A percentile compares a stretch with the other conserved stretches of the same genome.
These are phyloP conservation scores for Cladosporium sphaerospermum DNA, from an alignment of 2,329 filamentous ascomycete species.

Conservation along the genomic window DNA sequence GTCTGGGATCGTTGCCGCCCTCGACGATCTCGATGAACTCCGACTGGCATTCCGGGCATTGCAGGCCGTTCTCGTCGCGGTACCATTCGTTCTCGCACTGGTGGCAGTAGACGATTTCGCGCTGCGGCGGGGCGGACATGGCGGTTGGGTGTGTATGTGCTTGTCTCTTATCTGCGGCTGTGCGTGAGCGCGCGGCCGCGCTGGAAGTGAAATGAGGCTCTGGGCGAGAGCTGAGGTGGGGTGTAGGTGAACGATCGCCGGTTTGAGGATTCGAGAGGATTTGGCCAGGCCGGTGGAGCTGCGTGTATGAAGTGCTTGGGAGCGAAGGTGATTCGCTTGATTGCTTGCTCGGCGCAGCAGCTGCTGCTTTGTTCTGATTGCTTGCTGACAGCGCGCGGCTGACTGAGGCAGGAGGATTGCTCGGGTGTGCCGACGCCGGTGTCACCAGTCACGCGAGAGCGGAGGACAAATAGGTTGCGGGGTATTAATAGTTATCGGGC, in stretches of 20 bases:
- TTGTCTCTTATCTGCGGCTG: not conserved
- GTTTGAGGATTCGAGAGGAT: no score
- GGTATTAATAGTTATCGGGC: no score
- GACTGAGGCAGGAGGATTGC: no score
- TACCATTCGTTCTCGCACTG: conserved; percentile 77
- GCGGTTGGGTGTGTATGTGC: not conserved
- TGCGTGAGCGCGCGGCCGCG: no score
- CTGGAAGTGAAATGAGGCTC: no score
- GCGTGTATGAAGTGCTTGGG: no score
- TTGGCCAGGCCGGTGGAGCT: not conserved
- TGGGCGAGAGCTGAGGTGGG: no score
- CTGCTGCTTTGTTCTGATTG: conserved; percentile 4
- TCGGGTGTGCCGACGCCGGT: no score
- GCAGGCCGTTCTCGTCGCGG: conserved; percentile 59
- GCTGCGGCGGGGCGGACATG: conserved; percentile 2
- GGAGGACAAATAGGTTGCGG: no score
- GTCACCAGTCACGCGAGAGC: no score
- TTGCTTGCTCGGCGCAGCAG: not conserved
- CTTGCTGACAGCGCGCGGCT: not conserved
- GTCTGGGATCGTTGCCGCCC: conserved; percentile 13
- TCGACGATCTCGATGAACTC: conserved; percentile 75
- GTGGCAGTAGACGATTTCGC: conserved; percentile 80
- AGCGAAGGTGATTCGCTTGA: no score
- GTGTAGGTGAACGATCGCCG: no score
- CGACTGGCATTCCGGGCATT: conserved; percentile 69